Conservation (phyloP, 805 yeast genomes). For the Candida morakotiae region DNA sequence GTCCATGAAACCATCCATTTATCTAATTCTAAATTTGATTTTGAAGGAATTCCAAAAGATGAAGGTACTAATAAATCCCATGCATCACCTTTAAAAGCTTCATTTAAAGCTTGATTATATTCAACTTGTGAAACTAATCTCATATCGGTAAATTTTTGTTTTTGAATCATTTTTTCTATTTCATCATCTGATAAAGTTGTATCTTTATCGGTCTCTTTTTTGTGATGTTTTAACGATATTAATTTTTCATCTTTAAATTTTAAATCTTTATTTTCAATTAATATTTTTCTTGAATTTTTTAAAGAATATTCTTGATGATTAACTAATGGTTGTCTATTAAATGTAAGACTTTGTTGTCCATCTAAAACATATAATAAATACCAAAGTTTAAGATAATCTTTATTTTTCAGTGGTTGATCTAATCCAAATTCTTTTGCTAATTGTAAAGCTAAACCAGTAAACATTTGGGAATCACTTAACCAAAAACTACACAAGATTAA, state of each 20-base stretch:
- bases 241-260: neutral
- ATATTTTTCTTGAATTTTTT: constrained; percentile 36
- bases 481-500: constrained; percentile 65
- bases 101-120: constrained; percentile 59
- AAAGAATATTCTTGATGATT: constrained; percentile 43
- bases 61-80: constrained; percentile 61
- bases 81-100: constrained; percentile 53
- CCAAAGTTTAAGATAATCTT: constrained; percentile 58
- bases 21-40: constrained; percentile 61
- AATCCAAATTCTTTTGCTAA: constrained; percentile 53
- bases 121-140: constrained; percentile 65
- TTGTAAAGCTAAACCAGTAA: constrained; percentile 65
- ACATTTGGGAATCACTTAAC: constrained; percentile 62
- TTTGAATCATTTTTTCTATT: constrained; percentile 1
- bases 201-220: neutral
- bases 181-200: constrained; percentile 4
- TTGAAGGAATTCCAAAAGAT: constrained; percentile 64
- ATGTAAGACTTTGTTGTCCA: constrained; percentile 64
- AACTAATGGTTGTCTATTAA: constrained; percentile 55
- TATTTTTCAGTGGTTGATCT: constrained; percentile 28
- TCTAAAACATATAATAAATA: constrained; percentile 61
- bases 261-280: constrained; percentile 20
- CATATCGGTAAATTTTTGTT: constrained; percentile 39
- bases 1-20: constrained; percentile 84
- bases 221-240: neutral